phyloP scores from a whole-genome alignment of 208 protist species.

The Naegleria fowleri region DNA sequence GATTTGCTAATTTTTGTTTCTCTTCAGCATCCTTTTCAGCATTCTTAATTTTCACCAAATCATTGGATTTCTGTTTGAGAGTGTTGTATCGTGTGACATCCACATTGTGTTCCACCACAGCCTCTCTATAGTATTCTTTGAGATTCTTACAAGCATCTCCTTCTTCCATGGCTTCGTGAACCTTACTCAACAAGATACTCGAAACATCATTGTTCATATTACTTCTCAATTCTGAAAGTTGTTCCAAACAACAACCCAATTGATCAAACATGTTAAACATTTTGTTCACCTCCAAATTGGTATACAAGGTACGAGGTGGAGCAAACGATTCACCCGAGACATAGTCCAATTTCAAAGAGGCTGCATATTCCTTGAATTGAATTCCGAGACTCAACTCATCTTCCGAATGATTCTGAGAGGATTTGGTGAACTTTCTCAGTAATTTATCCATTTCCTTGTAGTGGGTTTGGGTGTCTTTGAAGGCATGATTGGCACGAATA shows the following conservation, averaged over 20 bases:
- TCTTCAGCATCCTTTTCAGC: background rate
- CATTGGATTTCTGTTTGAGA: background rate
- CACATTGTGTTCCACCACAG: background rate
- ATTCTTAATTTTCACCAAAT: conserved; percentile 23
- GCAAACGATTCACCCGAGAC: background rate
- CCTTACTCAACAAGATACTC: background rate
- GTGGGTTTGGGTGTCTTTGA: background rate
- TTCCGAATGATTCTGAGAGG: background rate
- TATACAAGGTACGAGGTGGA: background rate
- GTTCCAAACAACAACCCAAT: background rate
- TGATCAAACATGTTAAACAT: conserved; percentile 4
- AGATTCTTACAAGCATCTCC: background rate
- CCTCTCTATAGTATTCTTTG: conserved; percentile 18
- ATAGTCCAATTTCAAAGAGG: background rate
- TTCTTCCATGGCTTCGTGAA: background rate
- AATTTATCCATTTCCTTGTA: conserved; percentile 16
- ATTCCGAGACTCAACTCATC: background rate
- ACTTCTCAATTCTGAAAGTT: background rate
- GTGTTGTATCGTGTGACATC: background rate
- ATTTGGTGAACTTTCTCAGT: background rate
- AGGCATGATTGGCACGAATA: background rate
- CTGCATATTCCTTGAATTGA: background rate
- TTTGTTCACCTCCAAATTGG: background rate
- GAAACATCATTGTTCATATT: background rate
- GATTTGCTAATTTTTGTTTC: background rate